Evolutionary conservation across 208 protist genomes (phyloP).

Genomic region (Crithidia expoeki): DNA sequence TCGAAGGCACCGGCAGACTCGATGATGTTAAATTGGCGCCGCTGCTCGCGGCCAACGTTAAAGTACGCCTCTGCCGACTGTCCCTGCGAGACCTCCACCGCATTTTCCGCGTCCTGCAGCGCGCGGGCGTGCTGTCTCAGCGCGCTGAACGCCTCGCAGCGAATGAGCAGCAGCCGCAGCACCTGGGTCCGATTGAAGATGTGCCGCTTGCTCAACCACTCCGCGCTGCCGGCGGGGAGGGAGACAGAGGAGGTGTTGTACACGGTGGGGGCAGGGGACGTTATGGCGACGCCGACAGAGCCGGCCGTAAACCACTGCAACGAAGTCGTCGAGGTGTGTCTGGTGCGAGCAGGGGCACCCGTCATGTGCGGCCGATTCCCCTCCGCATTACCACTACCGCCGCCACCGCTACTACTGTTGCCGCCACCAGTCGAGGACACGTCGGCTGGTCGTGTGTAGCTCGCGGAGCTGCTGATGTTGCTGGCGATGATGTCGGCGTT

Average conservation of each 20-base stretch:
- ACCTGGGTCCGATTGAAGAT: conserved; percentile 64
- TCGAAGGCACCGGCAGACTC: conserved; percentile 70
- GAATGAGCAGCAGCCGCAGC: conserved; percentile 71
- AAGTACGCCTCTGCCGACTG: conserved; percentile 77
- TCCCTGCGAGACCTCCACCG: conserved; percentile 49
- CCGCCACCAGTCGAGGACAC: background rate
- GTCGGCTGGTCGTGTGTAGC: background rate
- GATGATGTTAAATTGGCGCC: conserved; percentile 50
- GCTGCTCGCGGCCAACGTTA: conserved; percentile 61
- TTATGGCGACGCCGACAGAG: conserved; percentile 11
- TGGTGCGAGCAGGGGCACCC: background rate
- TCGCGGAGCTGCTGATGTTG: background rate
- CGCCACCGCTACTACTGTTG: background rate
- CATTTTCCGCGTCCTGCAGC: conserved; percentile 61
- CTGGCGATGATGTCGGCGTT: conserved; percentile 12
- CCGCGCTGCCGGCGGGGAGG: conserved; percentile 12
- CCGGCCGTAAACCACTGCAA: conserved; percentile 30
- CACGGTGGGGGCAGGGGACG: background rate
- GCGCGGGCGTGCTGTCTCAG: conserved; percentile 64
- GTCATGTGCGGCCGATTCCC: background rate
- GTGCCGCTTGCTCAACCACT: conserved; percentile 27
- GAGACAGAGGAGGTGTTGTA: background rate
- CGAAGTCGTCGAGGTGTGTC: background rate
- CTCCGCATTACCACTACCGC: background rate
- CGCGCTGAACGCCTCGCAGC: conserved; percentile 61